Evolutionary conservation across 2,329 filamentous ascomycete genomes (phyloP), one percentile per base, ranked within the genome.

Genomic region (Aspergillus tubingensis): DNA sequence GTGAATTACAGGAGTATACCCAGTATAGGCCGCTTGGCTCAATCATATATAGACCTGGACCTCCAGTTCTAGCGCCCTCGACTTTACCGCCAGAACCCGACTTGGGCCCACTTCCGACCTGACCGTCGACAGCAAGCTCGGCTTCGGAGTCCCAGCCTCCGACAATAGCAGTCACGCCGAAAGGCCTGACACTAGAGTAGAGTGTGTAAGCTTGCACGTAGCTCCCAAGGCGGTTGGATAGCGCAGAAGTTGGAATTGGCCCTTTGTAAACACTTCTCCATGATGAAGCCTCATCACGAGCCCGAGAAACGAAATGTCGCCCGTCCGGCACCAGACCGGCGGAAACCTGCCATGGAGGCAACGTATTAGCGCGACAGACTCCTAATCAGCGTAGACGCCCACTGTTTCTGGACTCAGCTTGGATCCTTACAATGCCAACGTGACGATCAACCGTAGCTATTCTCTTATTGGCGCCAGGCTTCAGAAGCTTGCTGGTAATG

Each of bases 161-260:
- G 63, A 99, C 80, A 74, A 99, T 98, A 63, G 92, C 91, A 19
- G 94, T 96, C 76, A 98, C 92, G 73, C 95, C 95, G 74, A 99
- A 99, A 36, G 95, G 95, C 63, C 95, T 91, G 62, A 99, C 95
- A 64, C 91, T 96, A 61, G 92, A 94, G 83, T 98, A 98, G 71
- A 98, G 89, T 8, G 95, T 99, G 83, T 97, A 97, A 64, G 92
- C 92, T 82, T 99, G 95, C 57, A 96, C 90, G 80, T 97, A 99
- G 74, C 91, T 89, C 72, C 95, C 95, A 86, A 99, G 92, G 79
- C 94, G 90, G 74, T 90, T 89, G 64, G 95, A 93, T 62, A 99
- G 89, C 68, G 95, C 91, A 68, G 89, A 86, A 66, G 90, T 91
- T 61, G 92, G 89, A 74, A 99, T 98, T 62, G 95, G 94, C 7